Evolutionary conservation across 2,329 filamentous ascomycete genomes (phyloP).

Genomic region (Rosellinia necatrix): DNA sequence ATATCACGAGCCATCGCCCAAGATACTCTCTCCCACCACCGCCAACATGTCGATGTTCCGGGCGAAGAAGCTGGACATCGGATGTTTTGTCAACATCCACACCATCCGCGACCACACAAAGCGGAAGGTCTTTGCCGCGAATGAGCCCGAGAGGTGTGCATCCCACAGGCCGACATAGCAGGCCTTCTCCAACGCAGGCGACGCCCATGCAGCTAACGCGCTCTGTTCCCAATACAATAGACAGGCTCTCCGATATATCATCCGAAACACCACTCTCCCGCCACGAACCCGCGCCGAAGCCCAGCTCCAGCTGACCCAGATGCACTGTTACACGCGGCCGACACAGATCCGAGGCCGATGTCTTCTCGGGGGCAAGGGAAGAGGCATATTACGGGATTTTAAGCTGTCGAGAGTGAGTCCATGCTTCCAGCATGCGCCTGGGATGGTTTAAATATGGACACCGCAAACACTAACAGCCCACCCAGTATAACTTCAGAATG

Average conservation of each 20-base stretch:
- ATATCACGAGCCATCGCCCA: constrained; percentile 11
- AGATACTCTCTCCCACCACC: constrained; percentile 18
- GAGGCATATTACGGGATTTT: constrained; percentile 92
- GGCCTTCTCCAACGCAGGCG: no score
- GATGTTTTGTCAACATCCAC: constrained; percentile 84
- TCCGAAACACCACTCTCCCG: constrained; percentile 88
- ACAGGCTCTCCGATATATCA: constrained; percentile 90
- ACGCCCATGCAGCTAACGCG: constrained; percentile 9
- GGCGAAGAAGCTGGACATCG: constrained; percentile 86
- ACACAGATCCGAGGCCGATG: constrained; percentile 96
- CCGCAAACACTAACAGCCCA: constrained; percentile 34
- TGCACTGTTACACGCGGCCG: constrained; percentile 93
- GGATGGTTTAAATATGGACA: not conserved
- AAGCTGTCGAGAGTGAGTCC: constrained; percentile 57
- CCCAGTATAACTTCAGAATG: constrained; percentile 88
- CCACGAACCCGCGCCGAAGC: constrained; percentile 84
- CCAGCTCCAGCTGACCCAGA: constrained; percentile 88
- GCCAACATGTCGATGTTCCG: constrained; percentile 80
- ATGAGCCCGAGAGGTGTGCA: constrained; percentile 83
- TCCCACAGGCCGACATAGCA: not conserved
- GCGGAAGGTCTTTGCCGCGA: constrained; percentile 85
- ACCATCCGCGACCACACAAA: constrained; percentile 95
- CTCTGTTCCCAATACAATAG: constrained; percentile 61
- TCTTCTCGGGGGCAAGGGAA: constrained; percentile 85
- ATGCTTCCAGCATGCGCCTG: not conserved